phyloP scores from a whole-genome alignment of 306 rosid genomes.

The Prunus dulcis region DNA sequence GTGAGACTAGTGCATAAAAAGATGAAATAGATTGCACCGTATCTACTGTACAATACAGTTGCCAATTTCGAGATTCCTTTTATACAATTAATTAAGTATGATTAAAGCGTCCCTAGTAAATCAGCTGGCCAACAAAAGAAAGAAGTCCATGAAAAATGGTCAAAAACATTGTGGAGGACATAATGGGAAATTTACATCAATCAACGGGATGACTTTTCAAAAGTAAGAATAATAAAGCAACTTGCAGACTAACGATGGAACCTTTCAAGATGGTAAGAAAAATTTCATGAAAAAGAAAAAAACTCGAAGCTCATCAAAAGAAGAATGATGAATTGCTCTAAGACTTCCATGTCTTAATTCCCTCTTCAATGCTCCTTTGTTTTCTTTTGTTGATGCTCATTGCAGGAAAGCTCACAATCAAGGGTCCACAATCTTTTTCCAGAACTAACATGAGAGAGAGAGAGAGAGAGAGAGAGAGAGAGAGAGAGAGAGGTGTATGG shows the following conservation, averaged over 20 bases:
- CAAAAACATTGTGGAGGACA: constrained; percentile 43
- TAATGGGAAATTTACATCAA: constrained; percentile 32
- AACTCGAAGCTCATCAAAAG: constrained; percentile 39
- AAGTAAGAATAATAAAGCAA: constrained; percentile 40
- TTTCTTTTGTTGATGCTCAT: constrained; percentile 28
- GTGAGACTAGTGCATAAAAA: constrained; percentile 50
- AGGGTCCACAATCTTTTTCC: constrained; percentile 28
- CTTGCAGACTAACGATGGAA: constrained; percentile 39
- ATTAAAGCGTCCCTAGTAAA: constrained; percentile 34
- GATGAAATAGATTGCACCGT: constrained; percentile 37
- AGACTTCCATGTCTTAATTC: constrained; percentile 12
- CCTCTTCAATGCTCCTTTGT: constrained; percentile 23
- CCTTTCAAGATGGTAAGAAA: constrained; percentile 35
- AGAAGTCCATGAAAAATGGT: constrained; percentile 50
- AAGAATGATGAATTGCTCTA: constrained; percentile 38
- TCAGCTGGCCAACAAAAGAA: constrained; percentile 30
- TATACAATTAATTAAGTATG: constrained; percentile 2
- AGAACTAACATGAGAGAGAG: constrained; percentile 30
- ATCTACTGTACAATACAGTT: constrained; percentile 34
- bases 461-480: constrained; percentile 28
- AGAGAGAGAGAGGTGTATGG: constrained; percentile 1
- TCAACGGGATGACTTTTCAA: constrained; percentile 34
- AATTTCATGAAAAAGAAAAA: not conserved
- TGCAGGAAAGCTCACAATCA: constrained; percentile 41
- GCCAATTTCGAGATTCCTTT: constrained; percentile 30